phyloP scores from a whole-genome alignment of 2,329 filamentous ascomycete species.

The Aspergillus melleus region DNA sequence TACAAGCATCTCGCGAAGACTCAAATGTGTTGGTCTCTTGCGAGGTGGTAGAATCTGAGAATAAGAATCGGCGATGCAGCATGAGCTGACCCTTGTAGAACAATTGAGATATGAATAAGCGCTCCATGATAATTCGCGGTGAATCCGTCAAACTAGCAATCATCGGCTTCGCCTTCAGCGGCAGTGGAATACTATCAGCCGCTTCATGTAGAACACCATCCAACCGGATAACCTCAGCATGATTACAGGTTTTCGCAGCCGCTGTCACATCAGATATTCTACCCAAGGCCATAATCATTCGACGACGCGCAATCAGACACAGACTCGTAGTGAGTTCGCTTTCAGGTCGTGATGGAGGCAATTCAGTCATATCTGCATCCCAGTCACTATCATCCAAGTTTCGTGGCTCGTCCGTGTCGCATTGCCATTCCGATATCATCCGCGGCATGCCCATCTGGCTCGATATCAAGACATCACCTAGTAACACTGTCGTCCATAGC shows the following conservation, averaged over 20 bases:
- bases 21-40: conserved; percentile 16
- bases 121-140: conserved; percentile 22
- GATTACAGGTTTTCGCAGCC: conserved; percentile 25
- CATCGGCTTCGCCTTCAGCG: conserved; percentile 20
- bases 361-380: conserved; percentile 44
- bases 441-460: conserved; percentile 65
- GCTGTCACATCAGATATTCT: conserved; percentile 30
- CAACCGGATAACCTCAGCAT: conserved; percentile 31
- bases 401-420: conserved; percentile 56
- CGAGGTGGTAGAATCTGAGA: background rate
- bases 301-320: conserved; percentile 35
- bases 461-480: conserved; percentile 60
- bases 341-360: conserved; percentile 55
- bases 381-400: conserved; percentile 64
- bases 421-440: conserved; percentile 59
- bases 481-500: conserved; percentile 41
- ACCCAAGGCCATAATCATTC: conserved; percentile 33
- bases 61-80: conserved; percentile 22
- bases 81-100: conserved; percentile 25
- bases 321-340: conserved; percentile 52
- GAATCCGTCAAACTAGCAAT: conserved; percentile 21
- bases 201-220: conserved; percentile 30
- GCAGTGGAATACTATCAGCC: conserved; percentile 10
- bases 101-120: conserved; percentile 22
- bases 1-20: conserved; percentile 46